Evolutionary conservation across 805 yeast genomes (phyloP).

Genomic region (Lipomyces chichibuensis): DNA sequence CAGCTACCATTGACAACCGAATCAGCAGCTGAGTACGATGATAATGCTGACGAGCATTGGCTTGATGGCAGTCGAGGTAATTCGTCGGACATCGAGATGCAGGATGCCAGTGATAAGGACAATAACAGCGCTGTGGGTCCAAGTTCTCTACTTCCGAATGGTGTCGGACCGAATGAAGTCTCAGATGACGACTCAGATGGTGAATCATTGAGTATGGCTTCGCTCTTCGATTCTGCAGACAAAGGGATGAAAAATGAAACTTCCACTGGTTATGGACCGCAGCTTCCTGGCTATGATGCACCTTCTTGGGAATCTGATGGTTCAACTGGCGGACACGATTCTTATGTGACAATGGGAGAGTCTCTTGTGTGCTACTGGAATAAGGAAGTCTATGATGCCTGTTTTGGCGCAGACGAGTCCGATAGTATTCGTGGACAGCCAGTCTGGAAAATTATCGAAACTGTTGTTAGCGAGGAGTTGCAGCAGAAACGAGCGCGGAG

Average conservation of each 20-base stretch:
- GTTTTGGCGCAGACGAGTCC: constrained; percentile 53
- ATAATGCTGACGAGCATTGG: constrained; percentile 14
- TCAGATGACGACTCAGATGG: constrained; percentile 18
- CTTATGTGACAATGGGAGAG: constrained; percentile 42
- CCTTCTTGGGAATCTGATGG: constrained; percentile 6
- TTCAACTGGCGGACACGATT: neutral
- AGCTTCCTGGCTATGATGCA: neutral
- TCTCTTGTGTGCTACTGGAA: constrained; percentile 73
- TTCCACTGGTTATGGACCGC: neutral
- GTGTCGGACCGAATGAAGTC: constrained; percentile 1
- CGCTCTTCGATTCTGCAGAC: constrained; percentile 1
- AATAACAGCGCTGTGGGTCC: neutral
- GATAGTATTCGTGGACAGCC: constrained; percentile 53
- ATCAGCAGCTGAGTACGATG: constrained; percentile 10
- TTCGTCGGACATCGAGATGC: constrained; percentile 27
- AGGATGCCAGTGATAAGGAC: constrained; percentile 27
- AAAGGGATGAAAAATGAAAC: neutral
- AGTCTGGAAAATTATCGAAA: constrained; percentile 59
- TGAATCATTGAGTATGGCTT: neutral
- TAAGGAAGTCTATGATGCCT: constrained; percentile 51
- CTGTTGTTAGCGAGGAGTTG: constrained; percentile 58
- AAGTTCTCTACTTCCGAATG: neutral
- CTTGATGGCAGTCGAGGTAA: constrained; percentile 3
- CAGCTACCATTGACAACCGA: neutral
- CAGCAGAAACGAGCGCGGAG: constrained; percentile 46